Conservation (phyloP, 1,284 basidiomycete species). For the Leccinum angustisporum region DNA sequence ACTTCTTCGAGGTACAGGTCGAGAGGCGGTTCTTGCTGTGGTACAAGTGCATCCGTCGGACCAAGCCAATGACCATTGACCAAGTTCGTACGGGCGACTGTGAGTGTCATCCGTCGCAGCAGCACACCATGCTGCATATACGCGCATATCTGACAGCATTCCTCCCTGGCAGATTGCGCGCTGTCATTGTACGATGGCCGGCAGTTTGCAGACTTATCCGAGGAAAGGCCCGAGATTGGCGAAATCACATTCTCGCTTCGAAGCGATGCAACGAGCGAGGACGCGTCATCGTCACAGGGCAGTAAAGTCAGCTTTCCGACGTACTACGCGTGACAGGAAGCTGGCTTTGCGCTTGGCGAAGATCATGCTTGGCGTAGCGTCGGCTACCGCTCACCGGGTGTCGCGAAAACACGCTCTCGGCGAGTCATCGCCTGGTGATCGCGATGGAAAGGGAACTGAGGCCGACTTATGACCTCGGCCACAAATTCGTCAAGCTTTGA, state of each 20-base stretch:
- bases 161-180: conserved; percentile 15
- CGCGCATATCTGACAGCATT: background rate
- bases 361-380: background rate
- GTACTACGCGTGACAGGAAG: background rate
- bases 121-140: background rate
- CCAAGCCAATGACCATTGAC: conserved; percentile 15
- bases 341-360: background rate
- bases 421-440: background rate
- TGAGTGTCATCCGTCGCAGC: conserved; percentile 6
- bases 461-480: background rate
- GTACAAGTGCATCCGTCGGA: conserved; percentile 30
- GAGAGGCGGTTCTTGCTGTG: conserved; percentile 20
- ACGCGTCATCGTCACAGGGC: background rate
- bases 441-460: background rate
- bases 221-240: conserved; percentile 21
- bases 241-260: conserved; percentile 23
- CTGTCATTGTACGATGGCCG: conserved; percentile 23
- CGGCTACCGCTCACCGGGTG: background rate
- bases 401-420: background rate
- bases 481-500: background rate
- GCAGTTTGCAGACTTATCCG: conserved; percentile 7
- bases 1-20: conserved; percentile 21
- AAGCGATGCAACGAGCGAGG: background rate
- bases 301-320: background rate
- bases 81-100: conserved; percentile 23